Evolutionary conservation across 495 filamentous ascomycete genomes (phyloP).

Genomic region (Aspergillus leporis): DNA sequence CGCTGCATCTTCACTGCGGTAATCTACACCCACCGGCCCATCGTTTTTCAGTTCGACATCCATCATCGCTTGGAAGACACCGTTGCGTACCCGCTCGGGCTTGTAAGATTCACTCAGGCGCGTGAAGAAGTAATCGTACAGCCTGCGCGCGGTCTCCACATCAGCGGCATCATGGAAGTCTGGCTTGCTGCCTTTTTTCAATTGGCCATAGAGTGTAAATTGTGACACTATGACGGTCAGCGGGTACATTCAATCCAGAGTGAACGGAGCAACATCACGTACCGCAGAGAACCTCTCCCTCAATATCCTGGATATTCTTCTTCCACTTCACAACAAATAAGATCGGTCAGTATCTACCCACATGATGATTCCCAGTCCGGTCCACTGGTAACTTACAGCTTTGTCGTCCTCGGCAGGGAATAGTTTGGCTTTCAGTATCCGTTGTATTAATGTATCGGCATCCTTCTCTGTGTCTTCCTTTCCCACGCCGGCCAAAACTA

Average conservation of each 20-base stretch:
- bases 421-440: slow-evolving; percentile 84
- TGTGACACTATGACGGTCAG: slow-evolving; percentile 72
- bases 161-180: slow-evolving; percentile 90
- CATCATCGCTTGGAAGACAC: slow-evolving; percentile 99
- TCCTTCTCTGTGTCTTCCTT: slow-evolving; percentile 90
- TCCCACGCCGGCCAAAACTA: slow-evolving; percentile 89
- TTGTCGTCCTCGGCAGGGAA: slow-evolving; percentile 70
- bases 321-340: slow-evolving; percentile 68
- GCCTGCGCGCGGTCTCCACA: slow-evolving; percentile 68
- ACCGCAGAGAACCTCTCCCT: slow-evolving; percentile 91
- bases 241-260: neutral
- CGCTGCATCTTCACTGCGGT: slow-evolving; percentile 63
- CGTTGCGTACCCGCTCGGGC: slow-evolving; percentile 82
- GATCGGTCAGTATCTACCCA: neutral
- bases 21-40: slow-evolving; percentile 82
- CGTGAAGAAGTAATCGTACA: slow-evolving; percentile 82
- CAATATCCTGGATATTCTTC: slow-evolving; percentile 78
- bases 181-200: slow-evolving; percentile 92
- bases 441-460: slow-evolving; percentile 76
- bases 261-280: slow-evolving; percentile 28
- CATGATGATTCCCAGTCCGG: neutral
- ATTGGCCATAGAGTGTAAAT: slow-evolving; percentile 89
- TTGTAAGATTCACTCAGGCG: slow-evolving; percentile 72
- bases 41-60: slow-evolving; percentile 92
- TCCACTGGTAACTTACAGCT: slow-evolving; percentile 26